These are phyloP conservation scores for Termitomyces sp. DNA, from an alignment of 768 basidiomycete genomes.

Conservation along the genomic window DNA sequence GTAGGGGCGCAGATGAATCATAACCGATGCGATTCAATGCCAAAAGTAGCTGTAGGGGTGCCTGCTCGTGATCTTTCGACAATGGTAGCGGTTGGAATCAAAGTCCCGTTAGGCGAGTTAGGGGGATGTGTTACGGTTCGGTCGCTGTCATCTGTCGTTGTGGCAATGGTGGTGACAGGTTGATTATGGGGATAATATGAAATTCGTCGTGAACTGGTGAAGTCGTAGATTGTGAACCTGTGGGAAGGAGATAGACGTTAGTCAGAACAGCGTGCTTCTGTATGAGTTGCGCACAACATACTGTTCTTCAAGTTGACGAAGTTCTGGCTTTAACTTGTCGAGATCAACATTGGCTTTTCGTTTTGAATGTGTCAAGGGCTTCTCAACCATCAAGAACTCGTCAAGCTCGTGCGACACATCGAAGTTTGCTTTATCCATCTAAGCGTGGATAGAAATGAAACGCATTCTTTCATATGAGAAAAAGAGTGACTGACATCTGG, in stretches of 20 bases:
- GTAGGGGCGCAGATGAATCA: conserved; percentile 18
- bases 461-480: background rate
- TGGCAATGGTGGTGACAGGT: conserved; percentile 39
- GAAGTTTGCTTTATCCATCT: conserved; percentile 98
- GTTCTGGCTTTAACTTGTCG: conserved; percentile 86
- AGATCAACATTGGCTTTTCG: conserved; percentile 84
- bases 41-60: conserved; percentile 38
- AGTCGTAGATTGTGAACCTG: conserved; percentile 91
- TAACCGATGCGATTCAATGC: conserved; percentile 25
- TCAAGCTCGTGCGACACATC: conserved; percentile 97
- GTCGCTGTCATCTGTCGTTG: conserved; percentile 36
- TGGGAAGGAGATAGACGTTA: background rate
- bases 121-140: conserved; percentile 37
- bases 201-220: conserved; percentile 59
- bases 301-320: conserved; percentile 93
- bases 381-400: conserved; percentile 95
- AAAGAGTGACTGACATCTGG: conserved; percentile 70
- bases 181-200: conserved; percentile 90
- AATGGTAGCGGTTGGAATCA: conserved; percentile 42
- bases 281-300: conserved; percentile 28
- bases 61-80: conserved; percentile 44
- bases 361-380: conserved; percentile 92
- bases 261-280: background rate
- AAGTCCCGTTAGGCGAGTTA: conserved; percentile 36
- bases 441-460: conserved; percentile 8